phyloP scores from a whole-genome alignment of 2,329 filamentous ascomycete genomes.

The Raffaelea ambrosiae region DNA sequence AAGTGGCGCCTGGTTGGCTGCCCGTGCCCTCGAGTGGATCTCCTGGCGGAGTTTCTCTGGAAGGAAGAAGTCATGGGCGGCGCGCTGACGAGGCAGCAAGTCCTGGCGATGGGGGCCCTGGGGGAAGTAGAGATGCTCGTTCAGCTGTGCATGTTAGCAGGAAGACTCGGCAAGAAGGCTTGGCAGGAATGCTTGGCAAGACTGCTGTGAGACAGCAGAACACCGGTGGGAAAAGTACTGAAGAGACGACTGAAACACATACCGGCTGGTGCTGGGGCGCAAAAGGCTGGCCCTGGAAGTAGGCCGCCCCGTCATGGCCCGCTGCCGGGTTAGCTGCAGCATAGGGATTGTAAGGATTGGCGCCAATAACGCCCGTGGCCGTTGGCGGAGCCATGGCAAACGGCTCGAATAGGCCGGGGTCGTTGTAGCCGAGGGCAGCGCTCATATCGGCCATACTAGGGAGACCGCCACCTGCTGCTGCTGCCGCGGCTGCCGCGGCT shows the following conservation, averaged over 20 bases:
- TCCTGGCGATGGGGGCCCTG: constrained; percentile 76
- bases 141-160: constrained; percentile 40
- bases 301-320: constrained; percentile 52
- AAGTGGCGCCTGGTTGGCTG: constrained; percentile 74
- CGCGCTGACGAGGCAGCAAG: constrained; percentile 74
- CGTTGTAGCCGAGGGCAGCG: constrained; percentile 12
- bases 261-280: constrained; percentile 52
- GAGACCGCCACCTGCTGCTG: background rate
- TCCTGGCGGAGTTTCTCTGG: constrained; percentile 82
- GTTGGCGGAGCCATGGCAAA: constrained; percentile 2
- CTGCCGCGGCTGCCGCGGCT: background rate
- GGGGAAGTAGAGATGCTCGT: constrained; percentile 90
- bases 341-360: constrained; percentile 63
- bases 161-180: no score
- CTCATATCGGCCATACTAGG: constrained; percentile 54
- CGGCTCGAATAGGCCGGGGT: constrained; percentile 7
- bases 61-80: constrained; percentile 85
- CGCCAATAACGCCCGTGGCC: constrained; percentile 25
- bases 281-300: constrained; percentile 55
- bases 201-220: no score
- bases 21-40: constrained; percentile 79
- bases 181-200: no score
- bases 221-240: background rate
- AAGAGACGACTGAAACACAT: constrained; percentile 17
- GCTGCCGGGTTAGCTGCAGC: constrained; percentile 55